Percentiles rank a stretch among this genome's conserved stretches.
Evolutionary conservation across 352 stramenopile genomes (phyloP).

Genomic region (Globisporangium echinulatum): DNA sequence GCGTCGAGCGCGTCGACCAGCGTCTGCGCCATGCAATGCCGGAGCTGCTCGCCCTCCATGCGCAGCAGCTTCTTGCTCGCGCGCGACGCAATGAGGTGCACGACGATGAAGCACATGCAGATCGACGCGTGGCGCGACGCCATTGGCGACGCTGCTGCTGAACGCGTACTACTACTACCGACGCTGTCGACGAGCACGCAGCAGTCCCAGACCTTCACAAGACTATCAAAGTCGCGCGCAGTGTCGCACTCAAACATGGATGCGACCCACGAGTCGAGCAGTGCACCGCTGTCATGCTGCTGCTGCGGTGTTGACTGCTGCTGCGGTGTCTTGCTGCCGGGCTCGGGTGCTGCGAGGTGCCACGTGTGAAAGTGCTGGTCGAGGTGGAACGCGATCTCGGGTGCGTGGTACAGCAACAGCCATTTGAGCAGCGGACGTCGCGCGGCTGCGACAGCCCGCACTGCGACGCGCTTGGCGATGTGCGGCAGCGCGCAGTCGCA

Average conservation of each 20-base stretch:
- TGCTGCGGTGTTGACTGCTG: not conserved
- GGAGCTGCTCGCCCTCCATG: conserved; percentile 68
- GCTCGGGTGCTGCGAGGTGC: conserved; percentile 25
- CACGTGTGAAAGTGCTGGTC: conserved; percentile 68
- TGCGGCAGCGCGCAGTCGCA: conserved; percentile 50
- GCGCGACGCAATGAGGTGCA: conserved; percentile 25
- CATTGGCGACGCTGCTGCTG: conserved; percentile 7
- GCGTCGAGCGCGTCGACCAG: conserved; percentile 43
- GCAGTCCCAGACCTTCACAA: conserved; percentile 70
- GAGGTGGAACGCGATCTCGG: conserved; percentile 63
- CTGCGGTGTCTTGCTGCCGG: conserved; percentile 3
- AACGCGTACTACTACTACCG: not conserved
- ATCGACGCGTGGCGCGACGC: conserved; percentile 14
- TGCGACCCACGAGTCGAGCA: conserved; percentile 64
- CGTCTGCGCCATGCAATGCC: conserved; percentile 57
- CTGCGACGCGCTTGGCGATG: conserved; percentile 27
- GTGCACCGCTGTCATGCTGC: conserved; percentile 7
- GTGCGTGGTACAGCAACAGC: conserved; percentile 71
- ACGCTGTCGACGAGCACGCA: conserved; percentile 35
- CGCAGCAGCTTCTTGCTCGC: conserved; percentile 58
- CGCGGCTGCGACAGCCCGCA: conserved; percentile 19
- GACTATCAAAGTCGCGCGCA: conserved; percentile 38
- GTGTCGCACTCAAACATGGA: conserved; percentile 68
- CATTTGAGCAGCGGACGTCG: conserved; percentile 54
- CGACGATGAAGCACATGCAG: conserved; percentile 47